Conservation (phyloP, 352 stramenopile species). For the Phytophthora pisi region DNA sequence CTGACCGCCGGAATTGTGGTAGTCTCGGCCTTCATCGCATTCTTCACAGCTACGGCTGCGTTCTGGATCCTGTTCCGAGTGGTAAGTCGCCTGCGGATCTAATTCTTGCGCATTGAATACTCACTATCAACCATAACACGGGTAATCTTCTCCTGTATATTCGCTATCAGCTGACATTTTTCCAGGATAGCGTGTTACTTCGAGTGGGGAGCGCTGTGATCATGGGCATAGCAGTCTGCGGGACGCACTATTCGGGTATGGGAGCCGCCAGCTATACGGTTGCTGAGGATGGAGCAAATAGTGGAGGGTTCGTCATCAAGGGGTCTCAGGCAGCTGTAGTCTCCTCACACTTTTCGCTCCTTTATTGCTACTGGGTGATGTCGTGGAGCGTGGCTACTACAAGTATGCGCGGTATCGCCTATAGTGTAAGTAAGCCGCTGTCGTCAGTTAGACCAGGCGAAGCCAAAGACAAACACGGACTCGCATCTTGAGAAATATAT, state of each 20-base stretch:
- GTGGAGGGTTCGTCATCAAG: conserved; percentile 38
- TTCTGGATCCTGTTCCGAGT: conserved; percentile 78
- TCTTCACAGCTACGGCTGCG: conserved; percentile 57
- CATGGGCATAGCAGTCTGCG: conserved; percentile 68
- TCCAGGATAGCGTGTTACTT: conserved; percentile 51
- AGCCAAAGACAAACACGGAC: not conserved
- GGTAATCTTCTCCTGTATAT: not conserved
- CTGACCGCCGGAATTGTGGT: conserved; percentile 50
- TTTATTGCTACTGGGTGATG: conserved; percentile 69
- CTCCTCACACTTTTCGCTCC: conserved; percentile 51
- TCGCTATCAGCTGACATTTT: conserved; percentile 55
- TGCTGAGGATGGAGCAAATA: conserved; percentile 31
- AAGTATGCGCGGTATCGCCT: conserved; percentile 30
- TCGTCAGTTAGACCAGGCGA: no score
- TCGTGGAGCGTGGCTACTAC: conserved; percentile 33
- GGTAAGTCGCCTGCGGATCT: conserved; percentile 22
- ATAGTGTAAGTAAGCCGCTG: conserved; percentile 3
- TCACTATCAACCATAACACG: no score
- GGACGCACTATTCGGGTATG: conserved; percentile 70
- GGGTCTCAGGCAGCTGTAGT: conserved; percentile 36
- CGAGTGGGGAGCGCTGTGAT: conserved; percentile 59
- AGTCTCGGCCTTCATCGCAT: conserved; percentile 58
- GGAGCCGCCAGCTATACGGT: conserved; percentile 46
- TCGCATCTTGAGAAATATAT: no score
- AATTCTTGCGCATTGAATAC: no score